Evolutionary conservation across 305 asterid species (phyloP), one percentile per base, ranked within the genome.

Genomic region (Nicotiana rustica): DNA sequence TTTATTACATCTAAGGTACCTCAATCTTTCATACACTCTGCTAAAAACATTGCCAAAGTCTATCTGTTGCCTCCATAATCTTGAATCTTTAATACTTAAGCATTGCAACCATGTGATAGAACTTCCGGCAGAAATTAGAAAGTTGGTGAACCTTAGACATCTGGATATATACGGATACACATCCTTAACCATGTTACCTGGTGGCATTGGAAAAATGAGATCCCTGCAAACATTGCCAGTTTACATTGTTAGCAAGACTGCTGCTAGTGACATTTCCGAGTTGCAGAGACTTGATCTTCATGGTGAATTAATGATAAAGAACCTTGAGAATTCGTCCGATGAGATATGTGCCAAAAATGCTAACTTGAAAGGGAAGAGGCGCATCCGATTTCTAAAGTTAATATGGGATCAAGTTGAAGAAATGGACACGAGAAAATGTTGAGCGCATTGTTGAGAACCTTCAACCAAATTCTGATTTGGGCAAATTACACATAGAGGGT

Each of bases 111-210:
- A 41, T 57, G 77, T 77, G 29, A 36, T 14, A 15, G 75, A 82
- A 71, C 57, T 83, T 77, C 85, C 82, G 8, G 57, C 21, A 29
- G 77, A 62, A 49, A 47, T 66, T 44, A 55, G 77, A 62, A 91
- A 86, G 83, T 57, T 92, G 61, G 73, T 78, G 8, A 84, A 88
- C 33, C 75, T 92, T 29, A 80, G 89, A 75, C 94, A 91, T 81
- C 91, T 92, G 12, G 90, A 88, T 82, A 87, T 90, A 78, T 60
- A 60, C 21, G 82, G 59, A 33, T 78, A 38, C 56, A 62, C 19
- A 57, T 62, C 67, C 55, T 35, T 78, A 78, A 78, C 78, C 67
- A 80, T 21, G 47, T 29, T 80, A 17, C 55, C 66, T 29, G 25
- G 78, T 66, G 83, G 83, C 33, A 80, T 52, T 44, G 83, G 78